Evolutionary conservation across 1,139 yeast genomes (phyloP), one percentile per base, ranked within the genome.

Genomic region (Yamadazyma jaroonii): DNA sequence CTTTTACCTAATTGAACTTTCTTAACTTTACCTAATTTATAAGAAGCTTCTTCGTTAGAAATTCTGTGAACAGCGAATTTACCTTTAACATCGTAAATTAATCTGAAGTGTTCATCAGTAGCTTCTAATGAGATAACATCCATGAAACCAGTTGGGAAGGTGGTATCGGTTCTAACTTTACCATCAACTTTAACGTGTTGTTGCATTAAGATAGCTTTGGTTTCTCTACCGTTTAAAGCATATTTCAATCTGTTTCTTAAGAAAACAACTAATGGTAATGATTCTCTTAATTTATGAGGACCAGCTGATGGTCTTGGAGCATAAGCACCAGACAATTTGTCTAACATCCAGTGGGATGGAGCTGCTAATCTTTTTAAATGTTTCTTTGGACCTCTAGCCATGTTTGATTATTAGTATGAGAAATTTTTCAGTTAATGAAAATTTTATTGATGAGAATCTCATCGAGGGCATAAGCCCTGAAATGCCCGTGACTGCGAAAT

Each of bases 271-370:
- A 92, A 84, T 69, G 98, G 98, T 67, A 92, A 85, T 47, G 97
- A 90, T 79, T 92, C 98, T 77, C 97, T 85, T 74, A 90, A 84
- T 79, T 92, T 92, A 84, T 92, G 98, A 69, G 98, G 98, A 81
- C 98, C 98, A 59, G 96, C 84, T 53, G 97, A 88, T 68, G 97
- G 96, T 81, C 97, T 89, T 79, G 98, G 98, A 57, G 98, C 98
- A 73, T 92, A 92, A 67, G 89, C 81, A 69, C 98, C 98, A 72
- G 97, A 25, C 79, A 94, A 81, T 81, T 94, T 94, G 95, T 92
- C 98, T 82, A 94, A 86, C 95, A 94, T 87, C 98, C 98, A 94
- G 85, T 94, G 98, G 81, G 90, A 85, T 81, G 99, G 99, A 46
- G 72, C 72, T 52, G 69, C 69, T 58, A 65, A 64, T 64, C 71